phyloP scores from a whole-genome alignment of 2,329 filamentous ascomycete species.

The Aspergillus ochraceoroseus region DNA sequence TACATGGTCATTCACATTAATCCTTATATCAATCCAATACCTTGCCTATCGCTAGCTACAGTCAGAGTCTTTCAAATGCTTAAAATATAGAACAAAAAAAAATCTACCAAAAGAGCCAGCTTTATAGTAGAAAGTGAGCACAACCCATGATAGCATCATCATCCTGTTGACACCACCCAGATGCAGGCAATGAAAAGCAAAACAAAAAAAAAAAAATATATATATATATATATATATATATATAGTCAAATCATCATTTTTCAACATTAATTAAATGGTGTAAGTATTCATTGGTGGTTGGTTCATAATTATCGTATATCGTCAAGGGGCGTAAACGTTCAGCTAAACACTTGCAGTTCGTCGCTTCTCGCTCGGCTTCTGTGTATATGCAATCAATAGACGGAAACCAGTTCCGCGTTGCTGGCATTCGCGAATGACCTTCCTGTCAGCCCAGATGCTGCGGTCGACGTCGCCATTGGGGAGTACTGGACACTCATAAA shows the following conservation, averaged over 20 bases:
- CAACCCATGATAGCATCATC: too few relatives aligned
- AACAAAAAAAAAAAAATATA: conserved; percentile 8
- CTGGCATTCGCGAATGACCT: conserved; percentile 76
- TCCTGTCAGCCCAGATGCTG: conserved; percentile 74
- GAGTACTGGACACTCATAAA: conserved; percentile 70
- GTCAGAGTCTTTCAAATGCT: conserved; percentile 7
- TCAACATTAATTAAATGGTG: conserved; percentile 8
- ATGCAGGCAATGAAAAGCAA: conserved; percentile 6
- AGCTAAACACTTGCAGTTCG: conserved; percentile 43
- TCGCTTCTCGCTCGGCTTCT: conserved; percentile 59
- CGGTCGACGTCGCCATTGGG: conserved; percentile 47
- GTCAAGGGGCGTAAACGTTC: not conserved
- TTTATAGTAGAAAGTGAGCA: conserved; percentile 10
- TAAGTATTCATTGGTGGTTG: conserved; percentile 6
- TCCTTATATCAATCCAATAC: conserved; percentile 5
- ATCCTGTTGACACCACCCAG: too few relatives aligned
- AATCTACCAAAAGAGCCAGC: conserved; percentile 14
- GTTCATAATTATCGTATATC: conserved; percentile 13
- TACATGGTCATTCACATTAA: too few relatives aligned
- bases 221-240: conserved; percentile 6
- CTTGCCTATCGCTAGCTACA: conserved; percentile 15
- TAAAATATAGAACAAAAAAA: conserved; percentile 8
- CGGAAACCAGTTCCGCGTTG: conserved; percentile 81
- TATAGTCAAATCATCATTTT: too few relatives aligned
- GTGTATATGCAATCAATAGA: conserved; percentile 84